Evolutionary conservation across 139 green algal species (phyloP).

Genomic region (Chlorella sorokiniana): DNA sequence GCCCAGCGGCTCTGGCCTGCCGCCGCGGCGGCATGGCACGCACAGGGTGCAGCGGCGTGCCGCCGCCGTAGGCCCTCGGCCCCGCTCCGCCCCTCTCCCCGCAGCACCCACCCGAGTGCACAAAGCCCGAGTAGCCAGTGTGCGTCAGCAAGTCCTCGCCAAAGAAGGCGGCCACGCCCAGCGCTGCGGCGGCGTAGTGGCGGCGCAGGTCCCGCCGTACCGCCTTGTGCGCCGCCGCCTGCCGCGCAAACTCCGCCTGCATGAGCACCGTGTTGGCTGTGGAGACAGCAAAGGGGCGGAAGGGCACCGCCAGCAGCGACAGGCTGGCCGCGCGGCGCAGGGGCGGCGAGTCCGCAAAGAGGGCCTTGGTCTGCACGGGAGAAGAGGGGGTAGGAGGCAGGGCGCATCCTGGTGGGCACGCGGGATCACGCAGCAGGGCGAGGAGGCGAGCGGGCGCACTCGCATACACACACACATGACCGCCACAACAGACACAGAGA

Average conservation of each 20-base stretch:
- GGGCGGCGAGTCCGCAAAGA: conserved; percentile 46
- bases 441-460: no score
- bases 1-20: no score
- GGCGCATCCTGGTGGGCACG: background rate
- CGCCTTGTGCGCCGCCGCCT: conserved; percentile 23
- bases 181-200: conserved; percentile 47
- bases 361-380: conserved; percentile 24
- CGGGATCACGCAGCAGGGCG: no score
- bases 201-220: conserved; percentile 53
- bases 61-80: no score
- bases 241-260: conserved; percentile 51
- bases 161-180: conserved; percentile 60
- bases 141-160: conserved; percentile 48
- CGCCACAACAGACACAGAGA: no score
- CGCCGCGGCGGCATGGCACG: no score
- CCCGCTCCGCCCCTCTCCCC: no score
- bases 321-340: conserved; percentile 30
- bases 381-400: background rate
- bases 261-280: conserved; percentile 35
- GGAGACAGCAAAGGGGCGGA: conserved; percentile 67
- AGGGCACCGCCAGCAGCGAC: conserved; percentile 62
- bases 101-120: background rate
- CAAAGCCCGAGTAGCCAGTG: background rate
- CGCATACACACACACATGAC: no score
- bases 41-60: no score